Conservation (phyloP, 768 basidiomycete genomes). For the Pleurotus giganteus region DNA sequence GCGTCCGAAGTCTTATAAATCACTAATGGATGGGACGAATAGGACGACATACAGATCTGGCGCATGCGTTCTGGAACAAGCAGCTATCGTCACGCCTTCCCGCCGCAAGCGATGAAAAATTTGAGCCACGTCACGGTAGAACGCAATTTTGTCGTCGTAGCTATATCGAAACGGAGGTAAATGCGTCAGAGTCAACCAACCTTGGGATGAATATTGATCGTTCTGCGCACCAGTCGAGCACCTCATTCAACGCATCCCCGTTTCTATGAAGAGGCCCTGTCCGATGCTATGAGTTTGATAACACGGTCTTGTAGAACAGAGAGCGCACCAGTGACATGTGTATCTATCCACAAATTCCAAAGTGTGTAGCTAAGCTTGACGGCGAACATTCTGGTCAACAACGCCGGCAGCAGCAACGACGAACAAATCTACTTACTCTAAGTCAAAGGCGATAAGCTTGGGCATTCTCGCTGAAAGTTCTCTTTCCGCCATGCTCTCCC, state of each 20-base stretch:
- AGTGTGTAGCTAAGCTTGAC: constrained; percentile 64
- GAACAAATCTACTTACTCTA: constrained; percentile 53
- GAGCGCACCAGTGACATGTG: constrained; percentile 56
- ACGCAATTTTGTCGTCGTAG: constrained; percentile 54
- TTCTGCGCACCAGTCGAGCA: constrained; percentile 45
- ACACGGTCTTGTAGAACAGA: not conserved
- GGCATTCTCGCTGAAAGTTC: constrained; percentile 41
- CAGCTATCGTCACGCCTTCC: constrained; percentile 56
- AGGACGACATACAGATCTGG: constrained; percentile 55
- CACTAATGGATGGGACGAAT: not conserved
- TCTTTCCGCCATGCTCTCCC: too few species aligned
- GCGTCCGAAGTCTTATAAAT: not conserved
- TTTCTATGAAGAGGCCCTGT: constrained; percentile 53
- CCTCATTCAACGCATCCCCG: constrained; percentile 41
- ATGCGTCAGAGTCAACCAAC: not conserved
- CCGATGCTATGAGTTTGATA: not conserved
- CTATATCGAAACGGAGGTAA: constrained; percentile 26
- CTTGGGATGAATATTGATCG: not conserved
- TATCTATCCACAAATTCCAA: constrained; percentile 88
- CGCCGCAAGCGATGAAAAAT: constrained; percentile 61
- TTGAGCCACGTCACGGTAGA: constrained; percentile 75
- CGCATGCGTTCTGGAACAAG: constrained; percentile 72
- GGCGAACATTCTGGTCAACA: constrained; percentile 1
- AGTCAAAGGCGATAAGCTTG: constrained; percentile 73
- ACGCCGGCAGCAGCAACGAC: not conserved